These are phyloP conservation scores for Rhizopogon salebrosus DNA, from an alignment of 768 basidiomycete genomes.

Conservation along the genomic window DNA sequence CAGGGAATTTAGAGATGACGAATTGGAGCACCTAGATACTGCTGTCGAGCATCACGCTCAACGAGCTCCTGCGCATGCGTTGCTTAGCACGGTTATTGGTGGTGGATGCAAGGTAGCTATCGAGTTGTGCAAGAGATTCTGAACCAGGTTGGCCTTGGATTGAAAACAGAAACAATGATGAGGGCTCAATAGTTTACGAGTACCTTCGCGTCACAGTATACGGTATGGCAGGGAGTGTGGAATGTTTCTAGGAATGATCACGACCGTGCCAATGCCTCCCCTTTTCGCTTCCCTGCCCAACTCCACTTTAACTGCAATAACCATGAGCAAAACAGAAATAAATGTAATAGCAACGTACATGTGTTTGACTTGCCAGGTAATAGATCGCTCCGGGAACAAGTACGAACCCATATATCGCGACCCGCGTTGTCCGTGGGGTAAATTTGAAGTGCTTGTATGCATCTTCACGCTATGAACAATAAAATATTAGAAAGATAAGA, in stretches of 20 bases:
- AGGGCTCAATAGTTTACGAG: background rate
- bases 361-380: conserved; percentile 35
- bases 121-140: conserved; percentile 81
- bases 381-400: conserved; percentile 56
- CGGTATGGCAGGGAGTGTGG: background rate
- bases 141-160: conserved; percentile 10
- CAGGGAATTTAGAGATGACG: conserved; percentile 87
- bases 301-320: conserved; percentile 44
- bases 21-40: conserved; percentile 89
- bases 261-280: conserved; percentile 32
- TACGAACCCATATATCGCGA: conserved; percentile 56
- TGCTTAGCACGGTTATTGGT: conserved; percentile 82
- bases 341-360: conserved; percentile 28
- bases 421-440: conserved; percentile 62
- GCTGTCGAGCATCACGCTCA: conserved; percentile 87
- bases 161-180: background rate
- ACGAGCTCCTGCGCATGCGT: conserved; percentile 84
- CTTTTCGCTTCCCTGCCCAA: conserved; percentile 48
- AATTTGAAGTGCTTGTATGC: conserved; percentile 83
- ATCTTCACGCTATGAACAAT: conserved; percentile 59
- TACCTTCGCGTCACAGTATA: background rate
- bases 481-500: background rate
- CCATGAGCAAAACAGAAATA: conserved; percentile 6
- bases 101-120: conserved; percentile 88
- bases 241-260: conserved; percentile 9